Percentiles rank a stretch among this genome's conserved stretches.
phyloP scores from a whole-genome alignment of 2,329 filamentous ascomycete species.

The Nigrospora oryzae region DNA sequence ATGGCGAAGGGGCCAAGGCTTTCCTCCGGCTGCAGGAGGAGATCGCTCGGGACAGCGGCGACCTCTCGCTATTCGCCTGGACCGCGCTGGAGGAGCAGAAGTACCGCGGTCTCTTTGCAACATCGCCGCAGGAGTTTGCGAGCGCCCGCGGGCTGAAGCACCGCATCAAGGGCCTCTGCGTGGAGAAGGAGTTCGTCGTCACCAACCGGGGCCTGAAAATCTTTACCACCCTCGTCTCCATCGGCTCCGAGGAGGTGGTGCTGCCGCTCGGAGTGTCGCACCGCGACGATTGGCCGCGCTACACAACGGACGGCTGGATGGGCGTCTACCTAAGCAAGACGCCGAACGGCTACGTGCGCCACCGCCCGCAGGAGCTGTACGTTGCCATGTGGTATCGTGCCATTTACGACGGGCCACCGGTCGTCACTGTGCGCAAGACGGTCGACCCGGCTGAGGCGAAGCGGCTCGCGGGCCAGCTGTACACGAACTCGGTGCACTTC shows the following conservation, averaged over 20 bases:
- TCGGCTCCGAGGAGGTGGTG: not conserved
- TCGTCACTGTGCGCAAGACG: not conserved
- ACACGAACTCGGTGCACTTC: not conserved
- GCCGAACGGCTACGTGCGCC: not conserved
- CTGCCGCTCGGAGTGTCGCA: not conserved
- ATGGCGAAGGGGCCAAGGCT: conserved; percentile 20
- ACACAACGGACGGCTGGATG: not conserved
- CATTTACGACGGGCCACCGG: not conserved
- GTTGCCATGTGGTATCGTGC: not conserved
- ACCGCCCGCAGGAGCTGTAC: not conserved
- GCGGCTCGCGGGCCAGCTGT: not conserved
- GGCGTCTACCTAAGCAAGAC: conserved; percentile 1
- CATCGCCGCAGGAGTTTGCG: not conserved
- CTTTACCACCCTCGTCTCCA: not conserved
- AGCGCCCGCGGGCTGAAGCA: not conserved
- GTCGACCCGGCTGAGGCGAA: not conserved
- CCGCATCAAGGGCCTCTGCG: not conserved
- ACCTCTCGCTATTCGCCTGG: conserved; percentile 1
- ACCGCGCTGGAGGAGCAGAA: not conserved
- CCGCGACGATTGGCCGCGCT: not conserved
- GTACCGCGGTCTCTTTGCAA: not conserved
- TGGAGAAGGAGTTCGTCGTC: not conserved
- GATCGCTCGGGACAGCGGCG: conserved; percentile 9
- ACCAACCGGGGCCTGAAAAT: conserved; percentile 1
- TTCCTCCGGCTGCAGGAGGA: conserved; percentile 19